Conservation (phyloP, 2,329 filamentous ascomycete species). For the Onygenales sp. region DNA sequence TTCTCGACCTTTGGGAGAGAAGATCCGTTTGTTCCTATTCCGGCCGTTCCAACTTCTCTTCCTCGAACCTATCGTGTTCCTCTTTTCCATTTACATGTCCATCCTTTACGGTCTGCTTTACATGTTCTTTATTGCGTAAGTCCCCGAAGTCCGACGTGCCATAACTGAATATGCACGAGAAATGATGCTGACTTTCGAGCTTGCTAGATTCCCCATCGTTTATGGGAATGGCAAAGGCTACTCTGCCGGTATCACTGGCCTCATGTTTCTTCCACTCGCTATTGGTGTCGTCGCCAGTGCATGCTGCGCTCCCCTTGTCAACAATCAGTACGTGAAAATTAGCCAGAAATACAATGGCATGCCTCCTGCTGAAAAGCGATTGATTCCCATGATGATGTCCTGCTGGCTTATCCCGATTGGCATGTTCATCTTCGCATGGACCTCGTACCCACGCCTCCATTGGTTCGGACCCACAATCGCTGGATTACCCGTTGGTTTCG, state of each 20-base stretch:
- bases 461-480: conserved; percentile 67
- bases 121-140: conserved; percentile 43
- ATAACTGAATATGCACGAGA: background rate
- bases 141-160: conserved; percentile 41
- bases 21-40: conserved; percentile 64
- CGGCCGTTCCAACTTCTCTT: conserved; percentile 82
- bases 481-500: conserved; percentile 64
- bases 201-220: conserved; percentile 44
- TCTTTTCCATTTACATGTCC: conserved; percentile 77
- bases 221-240: conserved; percentile 75
- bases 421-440: conserved; percentile 60
- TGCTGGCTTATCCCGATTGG: conserved; percentile 65
- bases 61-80: conserved; percentile 72
- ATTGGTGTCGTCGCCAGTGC: conserved; percentile 64
- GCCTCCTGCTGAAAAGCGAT: conserved; percentile 65
- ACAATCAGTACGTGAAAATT: conserved; percentile 67
- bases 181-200: conserved; percentile 9
- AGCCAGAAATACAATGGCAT: conserved; percentile 55
- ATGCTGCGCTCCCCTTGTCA: conserved; percentile 59
- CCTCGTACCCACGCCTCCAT: conserved; percentile 53
- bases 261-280: conserved; percentile 81
- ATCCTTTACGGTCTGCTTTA: conserved; percentile 51
- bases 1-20: conserved; percentile 56
- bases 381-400: conserved; percentile 73
- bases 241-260: conserved; percentile 60